Evolutionary conservation across 2,329 filamentous ascomycete species (phyloP).

Genomic region (Trichoderma koningiopsis): DNA sequence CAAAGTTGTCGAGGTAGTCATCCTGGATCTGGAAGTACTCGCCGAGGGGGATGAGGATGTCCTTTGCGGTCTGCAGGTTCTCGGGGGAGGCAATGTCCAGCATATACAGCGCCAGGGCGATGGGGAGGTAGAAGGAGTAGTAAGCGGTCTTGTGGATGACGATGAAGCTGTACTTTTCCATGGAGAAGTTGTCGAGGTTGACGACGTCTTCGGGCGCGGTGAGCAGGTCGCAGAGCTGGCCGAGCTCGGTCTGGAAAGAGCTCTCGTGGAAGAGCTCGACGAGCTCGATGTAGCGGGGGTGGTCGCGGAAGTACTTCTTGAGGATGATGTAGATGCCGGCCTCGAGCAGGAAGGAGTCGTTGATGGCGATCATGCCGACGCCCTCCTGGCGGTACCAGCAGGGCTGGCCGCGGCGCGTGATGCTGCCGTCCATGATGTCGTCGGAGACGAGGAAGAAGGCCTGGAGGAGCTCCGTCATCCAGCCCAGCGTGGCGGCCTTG

Average conservation of each 20-base stretch:
- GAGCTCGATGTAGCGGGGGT: conserved; percentile 86
- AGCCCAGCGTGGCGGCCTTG: conserved; percentile 83
- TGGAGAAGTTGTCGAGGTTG: conserved; percentile 90
- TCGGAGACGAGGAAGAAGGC: conserved; percentile 98
- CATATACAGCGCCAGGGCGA: conserved; percentile 86
- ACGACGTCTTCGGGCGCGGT: conserved; percentile 94
- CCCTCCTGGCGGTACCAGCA: conserved; percentile 94
- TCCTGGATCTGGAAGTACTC: conserved; percentile 99
- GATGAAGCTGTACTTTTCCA: conserved; percentile 96
- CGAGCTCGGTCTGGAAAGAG: conserved; percentile 91
- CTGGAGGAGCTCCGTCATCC: conserved; percentile 97
- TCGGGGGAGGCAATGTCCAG: conserved; percentile 80
- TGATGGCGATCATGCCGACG: conserved; percentile 96
- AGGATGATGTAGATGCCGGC: conserved; percentile 85
- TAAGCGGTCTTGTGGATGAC: conserved; percentile 99
- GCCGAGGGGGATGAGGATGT: conserved; percentile 94
- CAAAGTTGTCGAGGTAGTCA: conserved; percentile 98
- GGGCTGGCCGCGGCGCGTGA: conserved; percentile 89
- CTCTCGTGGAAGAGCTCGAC: conserved; percentile 96
- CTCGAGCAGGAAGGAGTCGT: conserved; percentile 97
- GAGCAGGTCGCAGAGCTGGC: conserved; percentile 90
- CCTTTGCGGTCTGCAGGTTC: conserved; percentile 86
- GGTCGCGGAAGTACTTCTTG: conserved; percentile 88
- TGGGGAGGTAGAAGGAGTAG: conserved; percentile 98
- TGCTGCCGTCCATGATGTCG: conserved; percentile 97